Evolutionary conservation across 2,329 filamentous ascomycete species (phyloP).

Genomic region (Claviceps capensis): DNA sequence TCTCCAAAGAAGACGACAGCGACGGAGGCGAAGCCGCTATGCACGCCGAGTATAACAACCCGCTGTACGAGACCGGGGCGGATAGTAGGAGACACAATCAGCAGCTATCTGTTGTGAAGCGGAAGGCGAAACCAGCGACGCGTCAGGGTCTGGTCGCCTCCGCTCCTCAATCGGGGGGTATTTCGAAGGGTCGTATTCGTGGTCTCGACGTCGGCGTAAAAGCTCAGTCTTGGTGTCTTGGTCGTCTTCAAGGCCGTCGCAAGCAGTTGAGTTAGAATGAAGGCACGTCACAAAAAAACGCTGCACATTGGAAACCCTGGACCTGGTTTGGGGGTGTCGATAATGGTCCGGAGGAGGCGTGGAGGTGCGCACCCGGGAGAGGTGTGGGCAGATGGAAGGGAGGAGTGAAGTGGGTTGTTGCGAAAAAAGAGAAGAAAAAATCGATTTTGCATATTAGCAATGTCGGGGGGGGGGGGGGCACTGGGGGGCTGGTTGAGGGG

Average conservation of each 20-base stretch:
- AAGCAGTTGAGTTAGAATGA: constrained; percentile 1
- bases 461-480: not conserved
- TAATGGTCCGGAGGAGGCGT: constrained; percentile 27
- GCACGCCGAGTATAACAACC: not conserved
- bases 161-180: constrained; percentile 1
- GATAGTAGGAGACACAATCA: not conserved
- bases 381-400: constrained; percentile 20
- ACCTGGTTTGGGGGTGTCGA: constrained; percentile 25
- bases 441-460: not conserved
- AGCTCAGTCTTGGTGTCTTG: constrained; percentile 1
- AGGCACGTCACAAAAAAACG: constrained; percentile 7
- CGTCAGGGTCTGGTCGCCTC: constrained; percentile 3
- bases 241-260: constrained; percentile 4
- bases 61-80: not conserved
- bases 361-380: constrained; percentile 21
- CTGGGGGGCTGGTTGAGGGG: not conserved
- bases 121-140: constrained; percentile 1
- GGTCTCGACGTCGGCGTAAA: constrained; percentile 1
- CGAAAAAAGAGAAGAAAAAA: not conserved
- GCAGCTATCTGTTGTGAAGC: not conserved
- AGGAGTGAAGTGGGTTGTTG: constrained; percentile 9
- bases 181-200: constrained; percentile 1
- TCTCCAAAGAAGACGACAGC: not conserved
- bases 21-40: not conserved
- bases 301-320: constrained; percentile 14